phyloP scores from a whole-genome alignment of 1,284 basidiomycete species.

The Puccinia triticina region DNA sequence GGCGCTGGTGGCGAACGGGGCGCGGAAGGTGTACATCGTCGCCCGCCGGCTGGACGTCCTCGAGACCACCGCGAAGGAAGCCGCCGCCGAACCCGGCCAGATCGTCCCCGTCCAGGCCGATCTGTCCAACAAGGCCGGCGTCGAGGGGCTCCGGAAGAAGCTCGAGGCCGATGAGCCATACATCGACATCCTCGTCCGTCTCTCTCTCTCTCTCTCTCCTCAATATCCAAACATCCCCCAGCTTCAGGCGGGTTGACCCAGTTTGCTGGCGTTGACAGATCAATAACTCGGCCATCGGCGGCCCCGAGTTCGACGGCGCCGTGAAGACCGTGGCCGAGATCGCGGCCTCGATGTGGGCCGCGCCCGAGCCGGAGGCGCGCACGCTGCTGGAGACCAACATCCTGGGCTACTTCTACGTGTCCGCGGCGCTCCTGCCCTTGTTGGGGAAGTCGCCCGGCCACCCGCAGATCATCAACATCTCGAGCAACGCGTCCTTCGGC shows the following conservation, averaged over 20 bases:
- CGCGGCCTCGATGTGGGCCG: constrained; percentile 26
- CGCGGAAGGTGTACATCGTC: no score
- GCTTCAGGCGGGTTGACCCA: no score
- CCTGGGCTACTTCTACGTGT: no score
- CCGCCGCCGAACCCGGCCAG: no score
- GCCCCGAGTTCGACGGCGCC: background rate
- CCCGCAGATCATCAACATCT: constrained; percentile 51
- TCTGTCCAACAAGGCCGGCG: constrained; percentile 3
- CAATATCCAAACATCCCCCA: no score
- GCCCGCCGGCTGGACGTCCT: no score
- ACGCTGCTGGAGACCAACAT: constrained; percentile 39
- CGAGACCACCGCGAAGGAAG: no score
- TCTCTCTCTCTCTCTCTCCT: no score
- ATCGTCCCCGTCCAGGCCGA: constrained; percentile 42
- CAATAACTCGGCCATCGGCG: constrained; percentile 33
- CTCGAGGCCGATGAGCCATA: constrained; percentile 45
- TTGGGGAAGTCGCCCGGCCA: no score
- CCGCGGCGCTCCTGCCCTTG: no score
- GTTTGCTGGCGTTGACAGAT: background rate
- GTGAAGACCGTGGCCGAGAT: constrained; percentile 7
- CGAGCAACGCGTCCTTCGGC: constrained; percentile 36
- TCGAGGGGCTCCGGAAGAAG: constrained; percentile 26
- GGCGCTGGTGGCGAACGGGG: no score
- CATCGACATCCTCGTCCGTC: constrained; percentile 43
- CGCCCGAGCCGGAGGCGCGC: constrained; percentile 24